Evolutionary conservation across 371 early-diverging fungal species (phyloP).

Genomic region (Coemansia sp.): DNA sequence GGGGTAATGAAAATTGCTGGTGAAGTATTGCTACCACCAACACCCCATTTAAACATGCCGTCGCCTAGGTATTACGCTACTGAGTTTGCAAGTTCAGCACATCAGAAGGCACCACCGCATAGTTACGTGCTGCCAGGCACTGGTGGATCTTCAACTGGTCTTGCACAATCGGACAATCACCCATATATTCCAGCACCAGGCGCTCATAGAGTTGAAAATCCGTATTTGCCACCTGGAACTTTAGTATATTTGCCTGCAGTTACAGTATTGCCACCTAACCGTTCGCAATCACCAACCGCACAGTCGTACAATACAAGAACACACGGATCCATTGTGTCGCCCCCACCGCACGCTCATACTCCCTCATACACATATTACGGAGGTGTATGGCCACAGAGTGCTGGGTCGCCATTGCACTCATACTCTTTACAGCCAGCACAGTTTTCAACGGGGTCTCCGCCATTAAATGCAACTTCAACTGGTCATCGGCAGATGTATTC

Average conservation of each 20-base stretch:
- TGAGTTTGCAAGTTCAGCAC: neutral
- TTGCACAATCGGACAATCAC: neutral
- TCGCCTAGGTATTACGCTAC: neutral
- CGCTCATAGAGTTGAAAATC: conserved; percentile 6
- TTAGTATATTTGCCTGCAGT: conserved; percentile 22
- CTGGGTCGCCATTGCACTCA: neutral
- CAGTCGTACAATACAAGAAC: neutral
- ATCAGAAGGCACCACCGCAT: neutral
- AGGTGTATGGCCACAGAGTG: neutral
- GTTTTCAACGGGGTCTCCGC: neutral
- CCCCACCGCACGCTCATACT: neutral
- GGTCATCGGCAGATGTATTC: neutral
- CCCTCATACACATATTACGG: neutral
- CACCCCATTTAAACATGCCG: neutral
- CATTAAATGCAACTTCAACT: neutral
- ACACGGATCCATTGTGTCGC: neutral
- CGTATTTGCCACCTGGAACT: conserved; percentile 21
- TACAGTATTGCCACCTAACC: conserved; percentile 10
- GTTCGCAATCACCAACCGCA: neutral
- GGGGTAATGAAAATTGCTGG: conserved; percentile 5
- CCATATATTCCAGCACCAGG: neutral
- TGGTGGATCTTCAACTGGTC: neutral
- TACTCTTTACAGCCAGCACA: neutral
- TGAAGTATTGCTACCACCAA: neutral
- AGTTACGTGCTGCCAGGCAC: neutral